Conservation (phyloP, 805 yeast genomes). For the Monosporozyma siamensis region DNA sequence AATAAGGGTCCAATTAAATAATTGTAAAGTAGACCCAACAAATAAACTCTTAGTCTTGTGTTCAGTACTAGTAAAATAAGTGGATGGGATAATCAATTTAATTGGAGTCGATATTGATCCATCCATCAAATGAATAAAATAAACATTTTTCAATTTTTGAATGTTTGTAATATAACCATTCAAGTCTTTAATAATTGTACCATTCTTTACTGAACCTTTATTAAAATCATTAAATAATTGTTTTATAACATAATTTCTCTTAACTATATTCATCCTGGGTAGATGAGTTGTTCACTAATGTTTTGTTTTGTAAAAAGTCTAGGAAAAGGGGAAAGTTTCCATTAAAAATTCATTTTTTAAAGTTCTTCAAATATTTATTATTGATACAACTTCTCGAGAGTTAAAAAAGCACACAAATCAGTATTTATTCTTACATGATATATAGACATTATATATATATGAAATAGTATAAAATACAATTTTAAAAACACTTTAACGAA, state of each 20-base stretch:
- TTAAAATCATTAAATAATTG: constrained; percentile 1
- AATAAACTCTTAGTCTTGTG: constrained; percentile 17
- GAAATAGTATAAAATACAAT: no score
- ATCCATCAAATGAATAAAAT: constrained; percentile 73
- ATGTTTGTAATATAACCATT: constrained; percentile 72
- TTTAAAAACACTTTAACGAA: no score
- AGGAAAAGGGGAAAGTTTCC: not conserved
- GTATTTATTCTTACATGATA: no score
- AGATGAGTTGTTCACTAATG: no score
- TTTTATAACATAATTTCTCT: constrained; percentile 1
- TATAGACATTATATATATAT: no score
- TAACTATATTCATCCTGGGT: not conserved
- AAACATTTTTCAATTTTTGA: constrained; percentile 62
- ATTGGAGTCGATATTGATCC: constrained; percentile 54
- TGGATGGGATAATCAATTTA: constrained; percentile 40
- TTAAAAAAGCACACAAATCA: no score
- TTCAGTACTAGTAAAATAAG: no score
- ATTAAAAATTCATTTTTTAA: no score
- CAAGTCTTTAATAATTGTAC: constrained; percentile 17
- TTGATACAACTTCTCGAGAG: no score
- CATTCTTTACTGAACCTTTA: constrained; percentile 11
- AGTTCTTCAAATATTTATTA: no score
- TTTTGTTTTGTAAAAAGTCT: no score
- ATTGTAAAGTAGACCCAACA: constrained; percentile 40
- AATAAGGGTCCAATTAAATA: constrained; percentile 31